Conservation (phyloP, 305 asterid species). For the Galium porrigens region DNA sequence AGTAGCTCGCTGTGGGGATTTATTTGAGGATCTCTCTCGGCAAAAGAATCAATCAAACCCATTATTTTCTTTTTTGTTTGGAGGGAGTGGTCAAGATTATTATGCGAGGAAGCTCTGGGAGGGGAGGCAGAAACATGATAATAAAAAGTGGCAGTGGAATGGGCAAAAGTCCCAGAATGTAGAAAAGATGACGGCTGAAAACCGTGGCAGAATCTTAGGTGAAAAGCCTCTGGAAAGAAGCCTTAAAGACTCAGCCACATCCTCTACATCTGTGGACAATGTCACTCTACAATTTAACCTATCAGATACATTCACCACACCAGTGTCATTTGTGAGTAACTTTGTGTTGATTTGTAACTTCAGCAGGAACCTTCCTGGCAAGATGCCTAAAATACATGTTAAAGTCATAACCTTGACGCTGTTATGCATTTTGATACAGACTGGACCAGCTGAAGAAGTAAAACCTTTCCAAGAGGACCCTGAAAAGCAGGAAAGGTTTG, state of each 20-base stretch:
- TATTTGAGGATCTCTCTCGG: slow-evolving; percentile 79
- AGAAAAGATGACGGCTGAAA: slow-evolving; percentile 71
- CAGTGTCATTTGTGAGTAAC: slow-evolving; percentile 60
- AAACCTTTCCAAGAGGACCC: slow-evolving; percentile 68
- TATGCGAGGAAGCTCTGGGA: slow-evolving; percentile 87
- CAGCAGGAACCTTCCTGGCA: not conserved
- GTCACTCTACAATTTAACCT: slow-evolving; percentile 59
- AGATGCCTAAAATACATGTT: not conserved
- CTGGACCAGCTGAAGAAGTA: slow-evolving; percentile 35
- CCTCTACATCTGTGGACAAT: slow-evolving; percentile 38
- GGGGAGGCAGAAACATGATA: slow-evolving; percentile 58
- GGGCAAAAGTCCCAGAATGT: slow-evolving; percentile 29
- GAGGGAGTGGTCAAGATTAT: slow-evolving; percentile 68
- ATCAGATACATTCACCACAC: slow-evolving; percentile 68
- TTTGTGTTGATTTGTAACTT: slow-evolving; percentile 1
- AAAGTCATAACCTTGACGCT: slow-evolving; percentile 7
- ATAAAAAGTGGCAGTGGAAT: slow-evolving; percentile 33
- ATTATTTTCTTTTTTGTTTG: slow-evolving; percentile 55
- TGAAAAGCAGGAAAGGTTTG: slow-evolving; percentile 75
- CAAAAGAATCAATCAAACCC: slow-evolving; percentile 81
- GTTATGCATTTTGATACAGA: slow-evolving; percentile 27
- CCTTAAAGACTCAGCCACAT: slow-evolving; percentile 35
- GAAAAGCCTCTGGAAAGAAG: slow-evolving; percentile 70
- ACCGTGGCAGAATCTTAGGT: slow-evolving; percentile 73
- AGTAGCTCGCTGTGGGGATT: slow-evolving; percentile 84